These are phyloP conservation scores for Saccharomycopsis oosterbeekiorum DNA, from an alignment of 805 yeast species.

Conservation along the genomic window DNA sequence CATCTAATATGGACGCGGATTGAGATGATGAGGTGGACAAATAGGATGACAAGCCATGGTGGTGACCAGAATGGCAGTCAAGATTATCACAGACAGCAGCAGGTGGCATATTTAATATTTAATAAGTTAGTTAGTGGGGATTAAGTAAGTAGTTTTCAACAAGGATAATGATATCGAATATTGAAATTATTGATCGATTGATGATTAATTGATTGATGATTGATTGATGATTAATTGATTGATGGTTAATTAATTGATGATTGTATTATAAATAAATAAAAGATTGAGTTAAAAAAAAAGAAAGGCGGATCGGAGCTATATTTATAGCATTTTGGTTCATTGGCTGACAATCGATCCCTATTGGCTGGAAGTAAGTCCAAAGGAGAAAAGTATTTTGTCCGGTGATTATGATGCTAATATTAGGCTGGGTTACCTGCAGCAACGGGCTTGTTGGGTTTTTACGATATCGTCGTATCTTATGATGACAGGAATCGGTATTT, in stretches of 20 bases:
- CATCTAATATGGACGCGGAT: background rate
- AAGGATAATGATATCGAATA: background rate
- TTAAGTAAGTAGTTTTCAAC: background rate
- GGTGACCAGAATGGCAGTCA: conserved; percentile 6
- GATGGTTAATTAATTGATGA: too few species aligned
- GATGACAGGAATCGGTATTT: background rate
- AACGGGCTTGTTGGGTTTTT: background rate
- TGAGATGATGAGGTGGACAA: conserved; percentile 4
- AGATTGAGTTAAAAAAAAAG: background rate
- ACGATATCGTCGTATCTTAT: background rate
- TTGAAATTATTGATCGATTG: background rate
- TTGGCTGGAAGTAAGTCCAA: background rate
- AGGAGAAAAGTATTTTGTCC: background rate
- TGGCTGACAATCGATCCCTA: background rate
- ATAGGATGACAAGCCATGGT: background rate
- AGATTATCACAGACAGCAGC: conserved; percentile 21
- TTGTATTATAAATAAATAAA: background rate
- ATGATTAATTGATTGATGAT: too few species aligned
- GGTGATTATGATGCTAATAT: background rate
- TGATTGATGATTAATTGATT: background rate
- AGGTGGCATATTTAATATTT: conserved; percentile 22
- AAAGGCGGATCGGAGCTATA: background rate
- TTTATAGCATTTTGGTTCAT: background rate
- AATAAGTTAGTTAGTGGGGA: background rate
- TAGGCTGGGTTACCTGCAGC: background rate